Evolutionary conservation across 805 yeast species (phyloP).

Genomic region (Candida anglica): DNA sequence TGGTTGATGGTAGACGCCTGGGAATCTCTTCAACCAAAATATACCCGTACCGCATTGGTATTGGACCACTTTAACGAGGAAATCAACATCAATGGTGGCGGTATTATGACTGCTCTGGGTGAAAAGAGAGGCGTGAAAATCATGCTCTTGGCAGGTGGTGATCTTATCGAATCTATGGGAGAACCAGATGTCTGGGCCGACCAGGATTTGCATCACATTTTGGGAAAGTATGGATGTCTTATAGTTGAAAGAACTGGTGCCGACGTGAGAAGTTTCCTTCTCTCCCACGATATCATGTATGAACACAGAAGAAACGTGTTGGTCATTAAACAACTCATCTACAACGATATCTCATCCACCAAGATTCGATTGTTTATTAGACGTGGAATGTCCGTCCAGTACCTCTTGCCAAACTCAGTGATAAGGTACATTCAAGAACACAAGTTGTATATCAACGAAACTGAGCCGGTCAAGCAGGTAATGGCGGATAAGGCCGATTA

Average conservation of each 20-base stretch:
- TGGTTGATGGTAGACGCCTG: slow-evolving; percentile 99
- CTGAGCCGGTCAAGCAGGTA: slow-evolving; percentile 94
- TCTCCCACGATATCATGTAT: slow-evolving; percentile 95
- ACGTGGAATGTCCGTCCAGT: slow-evolving; percentile 96
- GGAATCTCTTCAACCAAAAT: slow-evolving; percentile 90
- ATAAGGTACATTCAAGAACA: slow-evolving; percentile 94
- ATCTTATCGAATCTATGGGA: slow-evolving; percentile 97
- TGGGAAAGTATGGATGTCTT: slow-evolving; percentile 94
- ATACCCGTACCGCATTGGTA: slow-evolving; percentile 92
- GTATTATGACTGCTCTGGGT: slow-evolving; percentile 60
- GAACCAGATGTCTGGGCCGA: slow-evolving; percentile 99
- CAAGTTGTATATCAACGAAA: slow-evolving; percentile 74
- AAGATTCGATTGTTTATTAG: slow-evolving; percentile 89
- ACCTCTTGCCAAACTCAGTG: slow-evolving; percentile 88
- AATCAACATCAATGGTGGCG: slow-evolving; percentile 85
- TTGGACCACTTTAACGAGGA: slow-evolving; percentile 96
- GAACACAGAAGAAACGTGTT: slow-evolving; percentile 91
- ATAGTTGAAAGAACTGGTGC: slow-evolving; percentile 96
- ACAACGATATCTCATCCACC: slow-evolving; percentile 93
- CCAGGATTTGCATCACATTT: slow-evolving; percentile 86
- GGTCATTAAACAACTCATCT: slow-evolving; percentile 92
- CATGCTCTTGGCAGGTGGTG: slow-evolving; percentile 97
- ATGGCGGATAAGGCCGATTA: slow-evolving; percentile 29
- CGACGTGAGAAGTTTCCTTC: slow-evolving; percentile 87
- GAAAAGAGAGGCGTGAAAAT: slow-evolving; percentile 79